Base-by-base conservation (phyloP, 2,329 filamentous ascomycete species). In the Aspergillus uvarum region DNA sequence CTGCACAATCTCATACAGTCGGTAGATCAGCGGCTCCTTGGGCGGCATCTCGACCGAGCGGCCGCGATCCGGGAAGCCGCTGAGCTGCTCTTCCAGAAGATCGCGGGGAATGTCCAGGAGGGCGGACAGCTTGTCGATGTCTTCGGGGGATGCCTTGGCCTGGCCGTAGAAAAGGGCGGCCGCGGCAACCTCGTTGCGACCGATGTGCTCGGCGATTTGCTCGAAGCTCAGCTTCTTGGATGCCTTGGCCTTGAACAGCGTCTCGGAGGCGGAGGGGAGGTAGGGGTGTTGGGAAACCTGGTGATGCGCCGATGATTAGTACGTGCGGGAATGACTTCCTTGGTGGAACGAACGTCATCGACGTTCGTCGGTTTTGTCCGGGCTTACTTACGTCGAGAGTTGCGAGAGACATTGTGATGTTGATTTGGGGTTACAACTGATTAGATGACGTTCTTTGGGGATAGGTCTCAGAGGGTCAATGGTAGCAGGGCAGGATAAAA, bases 131-230 rank as follows among this genome's bases (percentile, higher is more conserved):
- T 86, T 88, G 59, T 83, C 76, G 65, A 86, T 82, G 67, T 95
- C 91, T 63, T 90, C 88, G 0, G 84, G 70, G 0, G 87, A 89
- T 1, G 91, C 90, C 68, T 86, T 86, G 5, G 89, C 87, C 75
- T 95, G 91, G 31, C 93, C 93, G 75, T 96, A 96, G 83, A 97
- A 97, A 64, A 96, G 80, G 2, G 92, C 92, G 2, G 93, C 93
- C 3, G 90, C 86, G 47, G 91, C 91, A 47, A 96, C 90, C 78
- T 96, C 90, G 71, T 89, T 87, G 64, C 92, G 89, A 63, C 87
- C 87, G 58, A 96, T 83, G 31, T 87, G 81, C 66, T 87, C 78
- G 54, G 86, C 91, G 70, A 97, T 92, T 48, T 85, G 79, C 73
- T 92, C 90, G 73, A 96, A 97, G 69, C 83, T 90, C 38, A 96